phyloP scores from a whole-genome alignment of 805 yeast genomes.

The Schwanniomyces yamadae region DNA sequence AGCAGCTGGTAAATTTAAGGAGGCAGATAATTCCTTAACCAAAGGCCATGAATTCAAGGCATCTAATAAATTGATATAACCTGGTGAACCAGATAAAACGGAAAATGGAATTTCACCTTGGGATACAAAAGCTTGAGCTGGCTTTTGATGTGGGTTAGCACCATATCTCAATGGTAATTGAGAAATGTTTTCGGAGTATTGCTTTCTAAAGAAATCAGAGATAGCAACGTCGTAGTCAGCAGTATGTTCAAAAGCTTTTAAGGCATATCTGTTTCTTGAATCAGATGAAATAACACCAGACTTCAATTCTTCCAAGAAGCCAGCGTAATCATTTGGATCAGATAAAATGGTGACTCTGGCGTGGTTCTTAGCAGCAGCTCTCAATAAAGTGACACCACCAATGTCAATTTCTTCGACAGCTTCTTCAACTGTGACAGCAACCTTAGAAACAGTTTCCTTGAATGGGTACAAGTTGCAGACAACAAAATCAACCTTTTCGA shows the following conservation, averaged over 20 bases:
- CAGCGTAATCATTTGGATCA: conserved; percentile 91
- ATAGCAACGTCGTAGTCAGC: conserved; percentile 96
- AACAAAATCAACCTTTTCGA: conserved; percentile 94
- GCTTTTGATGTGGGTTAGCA: conserved; percentile 98
- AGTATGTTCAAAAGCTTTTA: conserved; percentile 97
- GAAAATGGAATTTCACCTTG: conserved; percentile 90
- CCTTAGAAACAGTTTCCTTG: conserved; percentile 94
- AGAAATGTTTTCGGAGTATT: conserved; percentile 83
- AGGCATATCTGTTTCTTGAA: conserved; percentile 79
- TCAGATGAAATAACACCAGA: conserved; percentile 69
- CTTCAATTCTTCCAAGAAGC: conserved; percentile 77
- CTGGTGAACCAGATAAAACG: conserved; percentile 93
- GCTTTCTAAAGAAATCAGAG: conserved; percentile 95
- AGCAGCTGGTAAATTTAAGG: conserved; percentile 95
- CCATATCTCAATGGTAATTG: conserved; percentile 97
- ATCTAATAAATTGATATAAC: conserved; percentile 94
- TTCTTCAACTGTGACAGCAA: conserved; percentile 92
- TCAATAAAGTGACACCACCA: conserved; percentile 92
- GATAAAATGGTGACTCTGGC: conserved; percentile 92
- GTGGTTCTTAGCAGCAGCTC: conserved; percentile 99
- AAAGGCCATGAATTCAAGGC: conserved; percentile 98
- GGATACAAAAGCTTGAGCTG: conserved; percentile 93
- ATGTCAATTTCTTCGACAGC: conserved; percentile 98
- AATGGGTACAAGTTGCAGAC: conserved; percentile 98
- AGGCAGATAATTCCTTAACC: conserved; percentile 93